Evolutionary conservation across 805 yeast genomes (phyloP), one percentile per base, ranked within the genome.

Genomic region (Priceomyces fermenticarens): DNA sequence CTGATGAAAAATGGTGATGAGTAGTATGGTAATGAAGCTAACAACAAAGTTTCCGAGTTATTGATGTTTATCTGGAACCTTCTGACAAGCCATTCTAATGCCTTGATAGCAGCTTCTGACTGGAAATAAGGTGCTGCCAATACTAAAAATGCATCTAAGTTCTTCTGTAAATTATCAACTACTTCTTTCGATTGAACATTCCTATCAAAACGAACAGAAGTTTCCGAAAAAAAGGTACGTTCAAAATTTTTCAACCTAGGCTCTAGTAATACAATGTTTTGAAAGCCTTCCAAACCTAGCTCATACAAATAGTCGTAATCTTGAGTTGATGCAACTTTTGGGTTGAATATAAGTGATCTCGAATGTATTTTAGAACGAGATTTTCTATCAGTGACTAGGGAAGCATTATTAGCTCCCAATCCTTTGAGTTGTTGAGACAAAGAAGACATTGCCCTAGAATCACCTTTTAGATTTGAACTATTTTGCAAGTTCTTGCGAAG

Each of bases 51-150:
- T 60, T 91, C 98, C 0, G 89, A 67, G 54, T 86, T 88, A 54
- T 85, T 83, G 36, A 86, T 72, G 58, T 93, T 90, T 49, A 88
- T 80, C 56, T 88, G 83, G 68, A 82, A 93, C 52, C 98, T 77
- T 67, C 99, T 83, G 13, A 93, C 83, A 16, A 90, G 78, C 99
- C 99, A 93, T 68, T 93, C 99, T 10, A 88, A 72, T 4, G 97
- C 91, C 52, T 83, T 82, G 37, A 88, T 55, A 2, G 97, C 76
- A 16, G 95, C 87, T 15, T 81, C 75, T 39, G 89, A 65, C 47
- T 80, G 76, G 76, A 91, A 80, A 60, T 81, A 82, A 2, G 95
- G 88, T 3, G 95, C 82, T 8, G 82, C 70, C 49, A 91, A 70
- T 43, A 83, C 73, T 45, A 93, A 65, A 56, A 87, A 91, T 10